Evolutionary conservation across 1,284 basidiomycete genomes (phyloP).

Genomic region (Agaricales sp.): DNA sequence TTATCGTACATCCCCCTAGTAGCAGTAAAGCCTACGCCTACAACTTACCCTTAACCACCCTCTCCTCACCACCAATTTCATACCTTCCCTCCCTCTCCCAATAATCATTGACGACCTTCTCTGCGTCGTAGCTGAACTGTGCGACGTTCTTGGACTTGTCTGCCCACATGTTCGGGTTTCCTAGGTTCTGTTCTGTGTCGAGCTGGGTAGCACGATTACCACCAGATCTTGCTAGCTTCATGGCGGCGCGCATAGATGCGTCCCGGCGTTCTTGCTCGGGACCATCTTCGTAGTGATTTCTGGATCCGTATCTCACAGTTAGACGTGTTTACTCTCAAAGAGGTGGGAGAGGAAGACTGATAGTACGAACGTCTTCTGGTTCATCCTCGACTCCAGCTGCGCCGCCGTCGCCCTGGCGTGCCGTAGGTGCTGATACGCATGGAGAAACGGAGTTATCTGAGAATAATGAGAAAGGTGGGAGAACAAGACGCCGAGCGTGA

Average conservation of each 20-base stretch:
- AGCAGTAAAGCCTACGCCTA: too few relatives aligned
- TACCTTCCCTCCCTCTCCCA: conserved; percentile 1
- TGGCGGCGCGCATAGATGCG: conserved; percentile 18
- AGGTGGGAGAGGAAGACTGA: conserved; percentile 41
- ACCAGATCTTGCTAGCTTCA: conserved; percentile 9
- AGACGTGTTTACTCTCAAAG: conserved; percentile 29
- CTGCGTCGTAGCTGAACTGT: not conserved
- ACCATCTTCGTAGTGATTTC: conserved; percentile 25
- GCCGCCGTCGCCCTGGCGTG: conserved; percentile 18
- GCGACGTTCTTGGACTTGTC: not conserved
- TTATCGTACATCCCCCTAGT: too few relatives aligned
- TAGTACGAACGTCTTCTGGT: conserved; percentile 45
- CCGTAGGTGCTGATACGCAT: conserved; percentile 22
- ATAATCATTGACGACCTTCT: not conserved
- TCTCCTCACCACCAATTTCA: not conserved
- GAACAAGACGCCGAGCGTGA: conserved; percentile 23
- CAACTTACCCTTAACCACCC: too few relatives aligned
- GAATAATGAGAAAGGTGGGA: conserved; percentile 14
- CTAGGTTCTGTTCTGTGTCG: conserved; percentile 5
- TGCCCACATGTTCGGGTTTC: conserved; percentile 3
- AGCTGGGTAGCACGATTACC: conserved; percentile 5
- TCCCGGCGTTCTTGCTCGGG: conserved; percentile 24
- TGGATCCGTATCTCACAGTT: too few relatives aligned
- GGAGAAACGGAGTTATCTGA: conserved; percentile 18
- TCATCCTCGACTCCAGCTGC: conserved; percentile 15